phyloP scores from a whole-genome alignment of 2,329 filamentous ascomycete species.

The Xenoacremonium recifei region DNA sequence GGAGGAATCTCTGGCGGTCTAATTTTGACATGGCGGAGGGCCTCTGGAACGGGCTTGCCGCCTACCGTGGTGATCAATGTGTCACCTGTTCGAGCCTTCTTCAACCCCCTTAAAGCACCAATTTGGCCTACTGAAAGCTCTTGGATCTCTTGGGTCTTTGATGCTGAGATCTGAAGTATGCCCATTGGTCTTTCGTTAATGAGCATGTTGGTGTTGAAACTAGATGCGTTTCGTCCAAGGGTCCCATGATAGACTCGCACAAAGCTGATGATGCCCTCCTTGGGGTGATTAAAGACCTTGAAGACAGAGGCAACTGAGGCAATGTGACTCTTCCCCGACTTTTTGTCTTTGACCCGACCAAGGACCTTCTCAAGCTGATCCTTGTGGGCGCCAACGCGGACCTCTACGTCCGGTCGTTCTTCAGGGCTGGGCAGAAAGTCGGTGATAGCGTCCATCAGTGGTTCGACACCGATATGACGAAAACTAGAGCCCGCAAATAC shows the following conservation, averaged over 20 bases:
- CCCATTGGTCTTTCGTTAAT: constrained; percentile 77
- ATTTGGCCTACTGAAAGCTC: constrained; percentile 85
- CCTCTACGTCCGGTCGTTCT: constrained; percentile 76
- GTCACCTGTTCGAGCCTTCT: constrained; percentile 89
- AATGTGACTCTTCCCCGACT: constrained; percentile 32
- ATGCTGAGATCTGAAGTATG: constrained; percentile 86
- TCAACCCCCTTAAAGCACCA: constrained; percentile 86
- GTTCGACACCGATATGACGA: constrained; percentile 90
- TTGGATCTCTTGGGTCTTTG: constrained; percentile 80
- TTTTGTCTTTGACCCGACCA: constrained; percentile 33
- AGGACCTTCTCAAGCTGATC: constrained; percentile 38
- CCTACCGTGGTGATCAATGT: constrained; percentile 75
- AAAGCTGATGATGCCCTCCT: constrained; percentile 85
- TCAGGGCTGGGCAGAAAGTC: constrained; percentile 82
- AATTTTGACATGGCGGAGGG: constrained; percentile 74
- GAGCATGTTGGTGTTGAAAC: constrained; percentile 86
- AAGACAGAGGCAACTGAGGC: constrained; percentile 70
- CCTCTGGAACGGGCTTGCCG: constrained; percentile 61
- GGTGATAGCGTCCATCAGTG: constrained; percentile 82
- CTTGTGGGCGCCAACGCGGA: constrained; percentile 63
- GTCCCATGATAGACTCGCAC: constrained; percentile 88
- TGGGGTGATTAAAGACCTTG: constrained; percentile 89
- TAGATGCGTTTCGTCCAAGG: constrained; percentile 67
- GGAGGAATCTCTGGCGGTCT: constrained; percentile 87
- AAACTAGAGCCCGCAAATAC: constrained; percentile 92